Percentiles rank a stretch among this genome's conserved stretches.
phyloP scores from a whole-genome alignment of 139 green algal genomes.

The Eudorina sp. region DNA sequence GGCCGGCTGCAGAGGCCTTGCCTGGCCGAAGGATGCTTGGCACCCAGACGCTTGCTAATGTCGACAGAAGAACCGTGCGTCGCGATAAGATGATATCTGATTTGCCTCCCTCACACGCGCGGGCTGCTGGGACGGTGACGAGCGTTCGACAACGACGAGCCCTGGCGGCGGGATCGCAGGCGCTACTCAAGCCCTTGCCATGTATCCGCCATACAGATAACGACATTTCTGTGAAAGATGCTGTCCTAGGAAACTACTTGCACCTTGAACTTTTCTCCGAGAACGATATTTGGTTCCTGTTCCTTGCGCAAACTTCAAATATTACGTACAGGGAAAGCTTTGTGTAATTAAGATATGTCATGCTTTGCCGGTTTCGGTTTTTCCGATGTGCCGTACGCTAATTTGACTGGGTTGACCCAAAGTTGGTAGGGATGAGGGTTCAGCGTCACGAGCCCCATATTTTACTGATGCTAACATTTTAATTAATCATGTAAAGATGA shows the following conservation, averaged over 20 bases:
- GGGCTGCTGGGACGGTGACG: background rate
- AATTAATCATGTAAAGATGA: background rate
- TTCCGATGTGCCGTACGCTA: too few relatives aligned
- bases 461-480: background rate
- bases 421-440: too few relatives aligned
- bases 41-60: background rate
- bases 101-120: background rate
- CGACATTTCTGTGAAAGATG: constrained; percentile 2
- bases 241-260: too few relatives aligned
- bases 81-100: background rate
- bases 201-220: background rate
- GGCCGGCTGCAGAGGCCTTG: background rate
- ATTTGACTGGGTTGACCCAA: too few relatives aligned
- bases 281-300: too few relatives aligned
- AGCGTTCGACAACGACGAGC: background rate
- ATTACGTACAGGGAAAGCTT: background rate
- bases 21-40: background rate
- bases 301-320: too few relatives aligned
- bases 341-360: too few relatives aligned
- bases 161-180: background rate
- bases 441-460: too few relatives aligned
- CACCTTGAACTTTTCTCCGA: too few relatives aligned
- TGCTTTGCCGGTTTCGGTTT: too few relatives aligned
- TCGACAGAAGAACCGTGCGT: background rate
- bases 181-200: background rate